Conservation (phyloP, 2,329 filamentous ascomycete species). For the Diaporthe batatas region DNA sequence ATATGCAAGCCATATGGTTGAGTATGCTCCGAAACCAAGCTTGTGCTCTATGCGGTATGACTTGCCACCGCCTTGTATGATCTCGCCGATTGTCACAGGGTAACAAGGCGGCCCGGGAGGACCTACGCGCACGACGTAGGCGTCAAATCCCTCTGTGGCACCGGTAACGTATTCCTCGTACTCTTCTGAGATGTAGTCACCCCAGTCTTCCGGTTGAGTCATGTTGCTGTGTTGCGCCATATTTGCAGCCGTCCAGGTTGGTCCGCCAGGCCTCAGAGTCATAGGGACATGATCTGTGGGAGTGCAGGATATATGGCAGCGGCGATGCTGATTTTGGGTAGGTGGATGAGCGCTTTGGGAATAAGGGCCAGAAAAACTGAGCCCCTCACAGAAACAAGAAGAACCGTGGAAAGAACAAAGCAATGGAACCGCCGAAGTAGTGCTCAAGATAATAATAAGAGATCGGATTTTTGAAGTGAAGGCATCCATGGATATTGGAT, state of each 20-base stretch:
- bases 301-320: too few relatives aligned
- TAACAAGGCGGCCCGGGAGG: constrained; percentile 18
- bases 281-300: too few relatives aligned
- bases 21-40: background rate
- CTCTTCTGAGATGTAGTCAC: constrained; percentile 2
- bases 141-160: background rate
- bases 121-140: background rate
- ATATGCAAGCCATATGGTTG: constrained; percentile 15
- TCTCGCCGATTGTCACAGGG: background rate
- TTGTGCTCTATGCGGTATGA: constrained; percentile 21
- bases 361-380: too few relatives aligned
- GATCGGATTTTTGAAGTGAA: too few relatives aligned
- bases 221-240: background rate
- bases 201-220: background rate
- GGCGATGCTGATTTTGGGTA: too few relatives aligned
- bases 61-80: constrained; percentile 5
- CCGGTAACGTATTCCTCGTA: background rate
- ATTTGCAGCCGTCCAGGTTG: background rate
- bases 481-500: too few relatives aligned
- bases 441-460: too few relatives aligned
- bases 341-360: too few relatives aligned
- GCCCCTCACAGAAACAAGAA: too few relatives aligned
- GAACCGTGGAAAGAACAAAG: too few relatives aligned
- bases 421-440: too few relatives aligned
- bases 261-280: too few relatives aligned